Base-by-base conservation (phyloP, 148 eudicot species). In the Limonium bicolor region DNA sequence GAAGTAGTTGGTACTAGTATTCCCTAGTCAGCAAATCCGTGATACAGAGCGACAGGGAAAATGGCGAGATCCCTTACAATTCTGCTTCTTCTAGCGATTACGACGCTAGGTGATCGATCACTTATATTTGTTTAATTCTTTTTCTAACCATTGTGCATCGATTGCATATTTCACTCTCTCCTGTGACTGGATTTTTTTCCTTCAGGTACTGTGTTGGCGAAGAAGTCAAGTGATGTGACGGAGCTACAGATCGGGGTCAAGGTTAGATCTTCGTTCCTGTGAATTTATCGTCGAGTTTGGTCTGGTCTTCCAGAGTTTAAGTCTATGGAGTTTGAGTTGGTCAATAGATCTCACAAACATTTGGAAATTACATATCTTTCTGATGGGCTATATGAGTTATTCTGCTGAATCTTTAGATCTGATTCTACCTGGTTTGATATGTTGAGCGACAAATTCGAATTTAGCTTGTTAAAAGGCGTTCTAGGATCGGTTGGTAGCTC, bases 171-270 rank as follows among this genome's bases (percentile, higher is more conserved):
- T 17, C 25, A 14, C 31, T 41, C 9, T 7, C 14, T 24, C 8
- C 4, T 3, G 24, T n/a, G n/a, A 12, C 7, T 24, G 4, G 31
- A 6, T 13, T 20, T 0, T 31, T 43, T 28, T 27, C 53, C 12
- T 16, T 22, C 5, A 22, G 45, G 5, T 40, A n/a, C 62, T 66
- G 80, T 58, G 56, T 80, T 35, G 42, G 94, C 94, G 1, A 78
- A 78, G 64, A 80, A 75, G 28, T 66, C 95, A 0, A 62, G 47
- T 15, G 99, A 85, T 69, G 95, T 90, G 4, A 78, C 69, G 17
- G 84, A 76, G 56, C 34, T 92, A 52, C 95, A 80, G 82, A 92
- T 92, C 78, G 99, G 95, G 48, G 95, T 92, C 16, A 92, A 92
- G 99, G 99, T 90, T 58, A 8, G 10, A 5, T 26, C 41, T 34